Evolutionary conservation across 352 stramenopile species (phyloP), one percentile per base, ranked within the genome.

Genomic region (Globisporangium alternatum): DNA sequence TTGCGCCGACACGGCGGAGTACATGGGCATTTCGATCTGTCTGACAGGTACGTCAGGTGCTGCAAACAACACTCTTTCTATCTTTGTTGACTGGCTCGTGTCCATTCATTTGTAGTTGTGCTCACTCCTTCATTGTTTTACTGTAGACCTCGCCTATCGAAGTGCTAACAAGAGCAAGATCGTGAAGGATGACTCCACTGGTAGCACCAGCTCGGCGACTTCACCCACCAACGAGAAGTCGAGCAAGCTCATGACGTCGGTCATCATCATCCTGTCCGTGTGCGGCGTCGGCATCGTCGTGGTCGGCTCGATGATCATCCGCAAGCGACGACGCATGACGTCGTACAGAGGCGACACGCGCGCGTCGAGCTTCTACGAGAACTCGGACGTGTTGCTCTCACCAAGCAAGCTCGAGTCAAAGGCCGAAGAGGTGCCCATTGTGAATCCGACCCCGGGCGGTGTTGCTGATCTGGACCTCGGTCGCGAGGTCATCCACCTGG

Each of bases 391-490:
- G 41, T 51, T 69, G 17, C 57, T 69, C 15, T 69, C 64, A 17
- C 64, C 64, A 13, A 65, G 52, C 15, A 60, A 61, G 22, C 35
- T 65, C n/a, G 64, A 69, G 8, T 13, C 49, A 35, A 60, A 56
- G 31, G 17, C 30, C 17, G 45, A 68, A 28, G 56, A 57, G 7
- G 5, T 41, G 9, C 35, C 62, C 31, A 56, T 33, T 21, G 31
- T 22, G 15, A 48, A 60, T 22, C n/a, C 45, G n/a, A 61, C 69
- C 21, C 65, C 54, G 1, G 77, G 68, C 19, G 65, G 72, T 21
- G 48, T 86, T 15, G 69, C 76, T n/a, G 71, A 80, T 19, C 71
- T 86, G 57, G 78, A 87, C 49, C 66, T 87, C 15, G 76, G 78
- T 25, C 74, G 74, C 39, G 72, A 85, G 45, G 61, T 83, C 28